These are phyloP conservation scores for Penicillium canariense DNA, from an alignment of 495 filamentous ascomycete genomes.

Conservation along the genomic window DNA sequence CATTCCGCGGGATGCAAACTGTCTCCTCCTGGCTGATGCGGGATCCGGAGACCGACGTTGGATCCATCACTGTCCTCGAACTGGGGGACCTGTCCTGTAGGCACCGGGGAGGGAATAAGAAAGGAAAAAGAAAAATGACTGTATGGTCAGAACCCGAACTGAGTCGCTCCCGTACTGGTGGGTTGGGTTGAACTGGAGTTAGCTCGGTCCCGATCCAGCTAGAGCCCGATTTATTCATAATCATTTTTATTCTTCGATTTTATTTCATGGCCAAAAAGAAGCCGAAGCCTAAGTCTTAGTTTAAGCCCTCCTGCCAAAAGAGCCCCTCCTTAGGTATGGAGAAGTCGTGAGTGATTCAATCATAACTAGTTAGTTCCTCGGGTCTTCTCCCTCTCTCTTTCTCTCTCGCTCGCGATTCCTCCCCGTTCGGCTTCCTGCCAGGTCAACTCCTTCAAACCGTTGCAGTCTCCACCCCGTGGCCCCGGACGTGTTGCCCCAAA, in stretches of 20 bases:
- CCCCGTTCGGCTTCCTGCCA: not conserved
- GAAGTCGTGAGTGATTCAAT: too few relatives aligned
- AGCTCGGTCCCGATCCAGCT: too few relatives aligned
- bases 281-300: not conserved
- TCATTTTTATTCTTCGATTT: too few relatives aligned
- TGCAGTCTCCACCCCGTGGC: not conserved
- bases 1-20: too few relatives aligned
- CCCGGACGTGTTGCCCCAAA: conserved; percentile 6
- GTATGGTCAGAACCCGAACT: too few relatives aligned
- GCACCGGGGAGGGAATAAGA: not conserved
- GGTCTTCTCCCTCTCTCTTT: too few relatives aligned
- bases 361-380: too few relatives aligned
- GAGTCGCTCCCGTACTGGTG: too few relatives aligned
- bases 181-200: too few relatives aligned
- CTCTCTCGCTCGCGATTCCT: not conserved
- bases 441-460: not conserved
- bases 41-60: not conserved
- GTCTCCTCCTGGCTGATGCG: not conserved
- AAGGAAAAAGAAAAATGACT: not conserved
- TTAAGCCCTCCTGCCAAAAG: not conserved
- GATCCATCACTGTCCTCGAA: not conserved
- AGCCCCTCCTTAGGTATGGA: not conserved
- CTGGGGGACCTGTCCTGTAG: conserved; percentile 1
- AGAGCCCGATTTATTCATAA: too few relatives aligned
- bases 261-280: not conserved